phyloP scores from a whole-genome alignment of 495 filamentous ascomycete species.

The Choiromyces venosus region DNA sequence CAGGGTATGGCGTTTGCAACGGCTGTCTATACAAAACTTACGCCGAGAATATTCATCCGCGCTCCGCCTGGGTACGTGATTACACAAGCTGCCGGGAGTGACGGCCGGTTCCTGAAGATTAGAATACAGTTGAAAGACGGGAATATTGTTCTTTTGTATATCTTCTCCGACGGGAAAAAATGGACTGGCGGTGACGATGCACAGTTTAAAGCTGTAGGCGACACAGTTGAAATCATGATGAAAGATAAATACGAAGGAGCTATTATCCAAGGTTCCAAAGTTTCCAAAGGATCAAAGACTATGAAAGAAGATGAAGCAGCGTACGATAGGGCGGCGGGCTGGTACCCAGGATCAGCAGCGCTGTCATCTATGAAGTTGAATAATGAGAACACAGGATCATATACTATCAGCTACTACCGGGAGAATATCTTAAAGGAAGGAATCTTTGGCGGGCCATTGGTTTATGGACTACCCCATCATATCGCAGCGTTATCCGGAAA shows the following conservation, averaged over 20 bases:
- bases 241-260: conserved; percentile 45
- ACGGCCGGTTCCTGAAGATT: background rate
- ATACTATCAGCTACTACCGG: conserved; percentile 57
- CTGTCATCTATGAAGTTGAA: conserved; percentile 55
- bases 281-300: conserved; percentile 36
- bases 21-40: conserved; percentile 60
- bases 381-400: conserved; percentile 57
- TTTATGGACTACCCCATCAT: conserved; percentile 89
- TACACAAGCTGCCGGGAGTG: background rate
- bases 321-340: conserved; percentile 69
- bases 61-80: conserved; percentile 40
- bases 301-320: conserved; percentile 51
- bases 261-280: conserved; percentile 71
- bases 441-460: conserved; percentile 52
- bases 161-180: conserved; percentile 42
- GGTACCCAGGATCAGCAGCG: conserved; percentile 58
- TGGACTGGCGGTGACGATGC: background rate
- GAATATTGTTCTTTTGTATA: background rate
- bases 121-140: background rate
- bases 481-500: conserved; percentile 57
- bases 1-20: conserved; percentile 87
- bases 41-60: conserved; percentile 67
- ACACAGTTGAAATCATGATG: background rate
- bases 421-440: conserved; percentile 36
- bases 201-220: background rate